phyloP scores from a whole-genome alignment of 208 protist genomes.

The Leishmania amazonensis region DNA sequence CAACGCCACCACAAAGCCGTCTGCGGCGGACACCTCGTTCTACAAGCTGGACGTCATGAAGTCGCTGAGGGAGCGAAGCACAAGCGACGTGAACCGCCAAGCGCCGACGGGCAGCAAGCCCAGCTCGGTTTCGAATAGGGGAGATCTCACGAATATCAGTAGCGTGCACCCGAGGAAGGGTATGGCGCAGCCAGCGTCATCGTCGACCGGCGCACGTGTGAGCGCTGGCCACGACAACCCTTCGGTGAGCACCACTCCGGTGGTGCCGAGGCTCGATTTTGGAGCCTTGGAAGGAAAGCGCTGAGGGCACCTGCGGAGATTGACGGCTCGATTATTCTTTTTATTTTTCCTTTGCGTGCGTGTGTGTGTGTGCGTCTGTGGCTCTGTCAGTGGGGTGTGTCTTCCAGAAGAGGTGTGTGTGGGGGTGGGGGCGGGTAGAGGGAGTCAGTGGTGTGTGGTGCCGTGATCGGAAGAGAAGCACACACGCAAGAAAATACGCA shows the following conservation, averaged over 20 bases:
- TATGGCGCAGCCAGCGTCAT: background rate
- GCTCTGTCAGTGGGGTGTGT: background rate
- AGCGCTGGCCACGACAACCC: background rate
- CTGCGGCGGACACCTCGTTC: slow-evolving; percentile 25
- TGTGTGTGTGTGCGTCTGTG: background rate
- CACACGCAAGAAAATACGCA: no score
- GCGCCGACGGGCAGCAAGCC: background rate
- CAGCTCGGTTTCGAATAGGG: background rate
- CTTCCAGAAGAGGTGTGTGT: no score
- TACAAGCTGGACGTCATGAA: slow-evolving; percentile 48
- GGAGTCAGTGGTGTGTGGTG: no score
- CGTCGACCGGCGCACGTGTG: background rate
- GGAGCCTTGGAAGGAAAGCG: slow-evolving; percentile 3
- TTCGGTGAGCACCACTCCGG: slow-evolving; percentile 3
- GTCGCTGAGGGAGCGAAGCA: slow-evolving; percentile 49
- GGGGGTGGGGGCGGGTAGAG: no score
- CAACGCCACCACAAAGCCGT: background rate
- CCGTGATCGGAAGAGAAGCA: no score
- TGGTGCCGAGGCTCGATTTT: slow-evolving; percentile 16
- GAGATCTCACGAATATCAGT: background rate
- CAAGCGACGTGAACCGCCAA: slow-evolving; percentile 37
- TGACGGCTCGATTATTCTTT: background rate
- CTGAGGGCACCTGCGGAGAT: background rate
- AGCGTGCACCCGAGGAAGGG: background rate
- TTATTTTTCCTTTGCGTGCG: background rate